Percentiles rank a stretch among this genome's conserved stretches.
These are phyloP conservation scores for Centrapalus pauciflorus DNA, from an alignment of 129 eudicot species.

Conservation along the genomic window DNA sequence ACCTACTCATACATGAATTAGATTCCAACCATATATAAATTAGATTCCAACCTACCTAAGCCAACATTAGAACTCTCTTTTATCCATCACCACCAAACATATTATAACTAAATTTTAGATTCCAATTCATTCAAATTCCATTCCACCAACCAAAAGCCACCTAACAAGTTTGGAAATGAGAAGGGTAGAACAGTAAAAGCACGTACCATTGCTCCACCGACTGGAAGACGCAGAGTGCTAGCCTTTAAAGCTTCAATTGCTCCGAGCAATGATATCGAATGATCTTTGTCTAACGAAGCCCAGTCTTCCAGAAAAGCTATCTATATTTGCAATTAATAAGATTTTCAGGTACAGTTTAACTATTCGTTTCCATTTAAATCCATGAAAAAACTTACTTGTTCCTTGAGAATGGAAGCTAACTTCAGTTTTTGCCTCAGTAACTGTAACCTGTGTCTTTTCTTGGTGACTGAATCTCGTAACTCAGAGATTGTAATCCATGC, in stretches of 20 bases:
- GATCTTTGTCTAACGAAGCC: conserved; percentile 80
- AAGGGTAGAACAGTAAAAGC: conserved; percentile 2
- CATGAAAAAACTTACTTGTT: conserved; percentile 55
- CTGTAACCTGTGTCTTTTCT: conserved; percentile 81
- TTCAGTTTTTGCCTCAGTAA: conserved; percentile 82
- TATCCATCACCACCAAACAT: no score
- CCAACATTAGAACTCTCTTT: no score
- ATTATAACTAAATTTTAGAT: no score
- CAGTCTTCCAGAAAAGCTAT: conserved; percentile 70
- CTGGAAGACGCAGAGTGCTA: conserved; percentile 98
- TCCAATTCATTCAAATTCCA: no score
- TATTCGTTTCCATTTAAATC: not conserved
- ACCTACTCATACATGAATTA: no score
- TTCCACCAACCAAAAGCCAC: no score
- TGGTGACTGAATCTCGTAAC: conserved; percentile 87
- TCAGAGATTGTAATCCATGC: conserved; percentile 94
- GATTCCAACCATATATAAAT: no score
- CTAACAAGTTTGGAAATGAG: not conserved
- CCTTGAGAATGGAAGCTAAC: conserved; percentile 81
- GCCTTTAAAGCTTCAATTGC: conserved; percentile 97
- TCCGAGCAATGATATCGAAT: conserved; percentile 68
- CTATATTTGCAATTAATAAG: conserved; percentile 35
- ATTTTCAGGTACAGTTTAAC: not conserved
- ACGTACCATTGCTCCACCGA: conserved; percentile 85
- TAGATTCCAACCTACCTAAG: no score